Evolutionary conservation across 2,329 filamentous ascomycete species (phyloP), one percentile per base, ranked within the genome.

Genomic region (Fusarium irregulare): DNA sequence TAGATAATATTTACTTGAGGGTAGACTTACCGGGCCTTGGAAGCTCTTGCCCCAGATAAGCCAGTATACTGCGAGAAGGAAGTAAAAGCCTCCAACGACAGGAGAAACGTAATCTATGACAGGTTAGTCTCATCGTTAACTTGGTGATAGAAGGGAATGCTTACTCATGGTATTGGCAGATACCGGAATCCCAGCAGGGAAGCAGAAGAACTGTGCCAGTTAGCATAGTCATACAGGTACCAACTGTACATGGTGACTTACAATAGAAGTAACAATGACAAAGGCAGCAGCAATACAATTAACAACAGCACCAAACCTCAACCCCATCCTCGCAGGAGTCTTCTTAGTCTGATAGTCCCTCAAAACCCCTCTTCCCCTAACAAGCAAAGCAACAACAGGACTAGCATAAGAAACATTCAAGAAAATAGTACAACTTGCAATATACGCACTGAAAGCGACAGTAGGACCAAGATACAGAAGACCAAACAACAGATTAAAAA

Each of bases 401-500:
- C 70, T 60, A 3, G 61, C 60, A 14, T 73, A 73, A 0, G 71
- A 73, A 3, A 61, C 51, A 4, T 73, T 73, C 3, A 73, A 44
- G 4, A 73, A 67, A 4, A 72, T 72, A 2, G 71, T 73, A 11
- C 68, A 73, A 1, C 60, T 65, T 2, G 71, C 65, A 1, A 73
- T 50, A 9, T 68, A 73, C 3, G 71, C 71, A 34, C 56, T 63
- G 3, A 73, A 73, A 3, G 71, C 71, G 2, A 72, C 68, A 0
- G 66, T 40, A 9, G 65, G 68, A 0, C 71, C 68, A 5, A 73
- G 10, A 3, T 73, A 73, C 1, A 72, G n/a, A 2, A 73, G 50
- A 0, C 68, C 71, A 23, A 73, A 73, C 0, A 70, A 14, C 1
- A 69, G 7, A 18, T 72, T 72, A n/a, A 73, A 72, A 12, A 64